These are phyloP conservation scores for Quercus engelmannii DNA, from an alignment of 306 rosid species.

Conservation along the genomic window DNA sequence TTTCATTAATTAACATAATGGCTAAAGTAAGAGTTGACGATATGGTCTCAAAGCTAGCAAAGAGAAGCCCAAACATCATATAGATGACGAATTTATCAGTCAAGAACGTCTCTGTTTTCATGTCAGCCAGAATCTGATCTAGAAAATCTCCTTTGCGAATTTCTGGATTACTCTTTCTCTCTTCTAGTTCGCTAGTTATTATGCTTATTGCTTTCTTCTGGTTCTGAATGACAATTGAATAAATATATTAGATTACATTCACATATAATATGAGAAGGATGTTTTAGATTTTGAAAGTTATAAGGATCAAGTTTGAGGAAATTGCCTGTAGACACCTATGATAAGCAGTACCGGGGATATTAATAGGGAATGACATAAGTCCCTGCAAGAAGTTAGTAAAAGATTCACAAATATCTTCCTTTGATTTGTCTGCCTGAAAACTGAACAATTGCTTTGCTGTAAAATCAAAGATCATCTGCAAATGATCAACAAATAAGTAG, in stretches of 20 bases:
- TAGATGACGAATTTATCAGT: slow-evolving; percentile 22
- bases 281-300: too few relatives aligned
- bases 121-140: slow-evolving; percentile 23
- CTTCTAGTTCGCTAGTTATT: slow-evolving; percentile 25
- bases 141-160: slow-evolving; percentile 24
- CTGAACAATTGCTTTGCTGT: background rate
- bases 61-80: slow-evolving; percentile 19
- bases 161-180: slow-evolving; percentile 23
- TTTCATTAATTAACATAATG: background rate
- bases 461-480: slow-evolving; percentile 2
- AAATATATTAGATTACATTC: background rate
- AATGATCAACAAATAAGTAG: background rate
- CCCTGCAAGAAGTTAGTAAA: slow-evolving; percentile 23
- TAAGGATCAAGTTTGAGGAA: background rate
- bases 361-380: slow-evolving; percentile 40
- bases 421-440: background rate
- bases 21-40: background rate
- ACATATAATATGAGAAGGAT: background rate
- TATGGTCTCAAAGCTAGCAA: background rate
- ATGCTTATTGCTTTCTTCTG: slow-evolving; percentile 15
- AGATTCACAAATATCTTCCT: background rate
- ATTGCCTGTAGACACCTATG: slow-evolving; percentile 27
- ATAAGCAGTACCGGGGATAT: slow-evolving; percentile 40
- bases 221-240: background rate
- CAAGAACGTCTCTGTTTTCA: slow-evolving; percentile 1